Evolutionary conservation across 2,329 filamentous ascomycete genomes (phyloP).

Genomic region (Colletotrichum sp.): DNA sequence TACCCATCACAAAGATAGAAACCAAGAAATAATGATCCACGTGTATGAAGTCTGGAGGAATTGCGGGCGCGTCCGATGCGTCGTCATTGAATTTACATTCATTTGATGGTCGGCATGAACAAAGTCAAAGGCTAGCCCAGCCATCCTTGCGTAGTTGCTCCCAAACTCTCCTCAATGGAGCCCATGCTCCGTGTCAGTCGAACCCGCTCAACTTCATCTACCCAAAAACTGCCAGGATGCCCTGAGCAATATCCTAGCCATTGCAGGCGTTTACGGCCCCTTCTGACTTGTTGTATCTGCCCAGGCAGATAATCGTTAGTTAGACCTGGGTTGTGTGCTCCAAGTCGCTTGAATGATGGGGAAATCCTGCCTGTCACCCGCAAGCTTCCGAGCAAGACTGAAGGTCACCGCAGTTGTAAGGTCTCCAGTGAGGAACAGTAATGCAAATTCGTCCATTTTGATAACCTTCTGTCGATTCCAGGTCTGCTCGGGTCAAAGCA

Average conservation of each 20-base stretch:
- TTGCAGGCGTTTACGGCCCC: background rate
- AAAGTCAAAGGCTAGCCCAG: background rate
- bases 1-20: background rate
- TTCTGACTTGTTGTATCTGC: background rate
- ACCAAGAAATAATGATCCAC: background rate
- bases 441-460: no score
- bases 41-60: background rate
- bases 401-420: rapidly evolving
- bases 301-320: background rate
- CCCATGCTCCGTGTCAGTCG: background rate
- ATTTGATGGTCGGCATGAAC: background rate
- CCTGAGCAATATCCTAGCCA: background rate
- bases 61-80: background rate
- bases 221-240: background rate
- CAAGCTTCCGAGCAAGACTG: background rate
- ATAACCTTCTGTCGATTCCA: background rate
- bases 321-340: background rate
- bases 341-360: background rate
- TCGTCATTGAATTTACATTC: background rate
- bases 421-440: background rate
- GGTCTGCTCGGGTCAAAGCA: background rate
- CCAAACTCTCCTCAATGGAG: background rate
- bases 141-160: background rate
- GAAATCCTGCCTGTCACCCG: background rate
- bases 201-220: background rate